Percentiles rank a stretch among this genome's conserved stretches.
Evolutionary conservation across 2,329 filamentous ascomycete genomes (phyloP).

Genomic region (Pyrenochaeta sp.): DNA sequence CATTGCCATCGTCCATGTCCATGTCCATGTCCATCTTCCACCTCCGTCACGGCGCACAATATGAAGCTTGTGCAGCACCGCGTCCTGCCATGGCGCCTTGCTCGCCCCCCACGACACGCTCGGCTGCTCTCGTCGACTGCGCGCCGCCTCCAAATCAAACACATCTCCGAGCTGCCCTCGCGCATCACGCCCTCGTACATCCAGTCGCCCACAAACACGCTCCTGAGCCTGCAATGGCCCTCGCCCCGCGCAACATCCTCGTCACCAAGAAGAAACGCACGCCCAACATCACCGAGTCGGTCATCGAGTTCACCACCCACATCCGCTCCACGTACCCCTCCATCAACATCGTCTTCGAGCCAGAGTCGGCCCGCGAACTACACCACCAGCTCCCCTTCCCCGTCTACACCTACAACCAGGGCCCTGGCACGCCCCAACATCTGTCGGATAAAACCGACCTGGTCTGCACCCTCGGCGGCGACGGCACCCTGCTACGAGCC

Average conservation of each 20-base stretch:
- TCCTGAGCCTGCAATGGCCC: slow-evolving; percentile 73
- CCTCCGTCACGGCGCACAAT: no score
- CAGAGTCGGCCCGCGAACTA: slow-evolving; percentile 73
- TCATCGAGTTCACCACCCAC: slow-evolving; percentile 71
- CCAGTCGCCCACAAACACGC: slow-evolving; percentile 67
- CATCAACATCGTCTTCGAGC: slow-evolving; percentile 85
- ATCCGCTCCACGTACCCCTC: slow-evolving; percentile 81
- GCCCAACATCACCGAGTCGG: slow-evolving; percentile 62
- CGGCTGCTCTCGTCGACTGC: slow-evolving; percentile 39
- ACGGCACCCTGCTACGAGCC: slow-evolving; percentile 88
- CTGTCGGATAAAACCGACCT: slow-evolving; percentile 85
- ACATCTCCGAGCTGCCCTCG: slow-evolving; percentile 43
- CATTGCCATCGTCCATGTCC: no score
- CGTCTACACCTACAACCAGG: slow-evolving; percentile 51
- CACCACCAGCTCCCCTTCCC: slow-evolving; percentile 77
- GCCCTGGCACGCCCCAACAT: slow-evolving; percentile 46
- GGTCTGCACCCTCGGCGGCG: slow-evolving; percentile 88
- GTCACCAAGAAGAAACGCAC: slow-evolving; percentile 73
- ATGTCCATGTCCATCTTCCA: not conserved
- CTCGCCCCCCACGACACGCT: slow-evolving; percentile 5
- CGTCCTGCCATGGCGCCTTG: slow-evolving; percentile 35
- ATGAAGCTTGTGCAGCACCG: slow-evolving; percentile 34
- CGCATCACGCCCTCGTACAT: slow-evolving; percentile 46
- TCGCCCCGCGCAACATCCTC: slow-evolving; percentile 72
- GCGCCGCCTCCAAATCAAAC: slow-evolving; percentile 31